Evolutionary conservation across 805 yeast genomes (phyloP).

Genomic region (Candida ficus): DNA sequence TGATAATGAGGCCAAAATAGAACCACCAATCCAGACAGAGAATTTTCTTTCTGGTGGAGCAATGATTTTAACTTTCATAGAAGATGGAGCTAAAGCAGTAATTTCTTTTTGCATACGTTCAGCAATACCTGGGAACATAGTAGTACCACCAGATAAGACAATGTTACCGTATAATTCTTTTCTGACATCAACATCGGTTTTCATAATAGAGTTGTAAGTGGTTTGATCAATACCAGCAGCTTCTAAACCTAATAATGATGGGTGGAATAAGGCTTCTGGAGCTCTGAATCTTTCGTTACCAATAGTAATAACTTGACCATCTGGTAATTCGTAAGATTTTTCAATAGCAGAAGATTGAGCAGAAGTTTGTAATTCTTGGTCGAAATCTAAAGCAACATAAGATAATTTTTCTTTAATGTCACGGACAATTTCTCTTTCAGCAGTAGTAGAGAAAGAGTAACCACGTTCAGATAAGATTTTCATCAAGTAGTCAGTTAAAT

Average conservation of each 20-base stretch:
- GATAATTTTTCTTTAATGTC: slow-evolving; percentile 95
- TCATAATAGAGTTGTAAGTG: slow-evolving; percentile 66
- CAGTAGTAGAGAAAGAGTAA: slow-evolving; percentile 97
- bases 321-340: slow-evolving; percentile 99
- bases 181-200: slow-evolving; percentile 99
- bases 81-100: slow-evolving; percentile 98
- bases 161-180: slow-evolving; percentile 98
- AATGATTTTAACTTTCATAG: slow-evolving; percentile 98
- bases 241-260: slow-evolving; percentile 84
- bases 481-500: slow-evolving; percentile 98
- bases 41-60: slow-evolving; percentile 99
- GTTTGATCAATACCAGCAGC: slow-evolving; percentile 99
- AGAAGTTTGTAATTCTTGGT: slow-evolving; percentile 99
- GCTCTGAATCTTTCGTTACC: slow-evolving; percentile 99
- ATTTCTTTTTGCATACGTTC: slow-evolving; percentile 99
- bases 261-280: slow-evolving; percentile 99
- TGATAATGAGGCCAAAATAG: slow-evolving; percentile 95
- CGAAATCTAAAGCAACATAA: slow-evolving; percentile 98
- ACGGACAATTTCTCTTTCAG: slow-evolving; percentile 94
- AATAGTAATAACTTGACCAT: slow-evolving; percentile 98
- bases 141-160: slow-evolving; percentile 99
- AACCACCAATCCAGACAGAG: slow-evolving; percentile 99
- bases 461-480: slow-evolving; percentile 98
- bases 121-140: slow-evolving; percentile 99
- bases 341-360: slow-evolving; percentile 97